Percentiles rank a stretch among this genome's conserved stretches.
These are phyloP conservation scores for Patellaria atrata DNA, from an alignment of 495 filamentous ascomycete species.

Conservation along the genomic window DNA sequence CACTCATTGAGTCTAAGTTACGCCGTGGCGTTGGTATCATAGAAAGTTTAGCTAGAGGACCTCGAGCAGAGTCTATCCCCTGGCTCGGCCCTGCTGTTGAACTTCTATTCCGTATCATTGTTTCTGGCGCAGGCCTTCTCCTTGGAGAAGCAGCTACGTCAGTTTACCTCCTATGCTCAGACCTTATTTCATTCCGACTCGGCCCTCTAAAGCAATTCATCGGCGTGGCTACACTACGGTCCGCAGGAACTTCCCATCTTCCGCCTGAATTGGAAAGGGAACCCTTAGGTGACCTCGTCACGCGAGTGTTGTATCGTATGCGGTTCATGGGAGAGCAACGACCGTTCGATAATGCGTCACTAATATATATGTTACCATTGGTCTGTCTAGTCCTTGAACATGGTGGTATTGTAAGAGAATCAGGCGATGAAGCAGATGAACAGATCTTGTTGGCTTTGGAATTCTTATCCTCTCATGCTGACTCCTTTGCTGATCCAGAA, in stretches of 20 bases:
- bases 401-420: slow-evolving; percentile 57
- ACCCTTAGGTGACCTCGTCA: slow-evolving; percentile 70
- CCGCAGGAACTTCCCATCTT: slow-evolving; percentile 55
- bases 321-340: slow-evolving; percentile 84
- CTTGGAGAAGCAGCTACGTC: slow-evolving; percentile 64
- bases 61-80: slow-evolving; percentile 64
- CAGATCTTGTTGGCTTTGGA: slow-evolving; percentile 86
- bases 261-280: slow-evolving; percentile 59
- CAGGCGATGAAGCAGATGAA: slow-evolving; percentile 63
- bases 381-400: slow-evolving; percentile 58
- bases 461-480: slow-evolving; percentile 75
- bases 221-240: slow-evolving; percentile 71
- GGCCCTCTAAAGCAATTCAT: slow-evolving; percentile 65
- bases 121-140: slow-evolving; percentile 66
- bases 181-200: slow-evolving; percentile 60
- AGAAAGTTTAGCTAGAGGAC: slow-evolving; percentile 62
- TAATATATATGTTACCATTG: slow-evolving; percentile 77
- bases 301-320: slow-evolving; percentile 77
- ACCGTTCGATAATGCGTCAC: slow-evolving; percentile 70
- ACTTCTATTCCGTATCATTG: slow-evolving; percentile 53
- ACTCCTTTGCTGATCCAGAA: slow-evolving; percentile 49
- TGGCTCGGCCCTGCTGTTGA: slow-evolving; percentile 75
- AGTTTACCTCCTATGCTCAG: slow-evolving; percentile 61
- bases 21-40: slow-evolving; percentile 74
- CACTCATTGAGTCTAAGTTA: slow-evolving; percentile 50